phyloP scores from a whole-genome alignment of 176 grass and related monocot species.

The Musa itinerans region DNA sequence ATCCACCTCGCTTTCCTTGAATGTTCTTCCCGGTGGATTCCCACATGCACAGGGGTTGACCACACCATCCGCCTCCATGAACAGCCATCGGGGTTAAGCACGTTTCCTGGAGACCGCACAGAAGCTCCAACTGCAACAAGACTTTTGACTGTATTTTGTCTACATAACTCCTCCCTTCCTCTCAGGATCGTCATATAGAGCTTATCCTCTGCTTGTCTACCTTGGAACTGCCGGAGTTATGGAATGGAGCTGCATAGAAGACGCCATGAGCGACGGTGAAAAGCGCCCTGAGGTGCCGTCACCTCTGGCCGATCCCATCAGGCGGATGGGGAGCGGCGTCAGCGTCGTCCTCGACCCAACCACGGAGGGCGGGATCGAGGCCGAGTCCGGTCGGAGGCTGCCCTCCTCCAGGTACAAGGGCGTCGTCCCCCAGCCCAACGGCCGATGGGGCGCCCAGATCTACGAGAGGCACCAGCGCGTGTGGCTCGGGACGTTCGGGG shows the following conservation, averaged over 20 bases:
- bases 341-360: conserved; percentile 14
- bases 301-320: not conserved
- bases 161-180: not conserved
- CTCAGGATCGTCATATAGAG: not conserved
- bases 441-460: conserved; percentile 92
- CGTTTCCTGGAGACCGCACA: too few species aligned
- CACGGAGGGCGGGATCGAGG: not conserved
- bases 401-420: conserved; percentile 82
- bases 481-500: conserved; percentile 84
- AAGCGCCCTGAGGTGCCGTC: not conserved
- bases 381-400: conserved; percentile 21
- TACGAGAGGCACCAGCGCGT: conserved; percentile 91
- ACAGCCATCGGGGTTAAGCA: too few species aligned
- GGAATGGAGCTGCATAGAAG: conserved; percentile 6
- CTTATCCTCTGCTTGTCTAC: not conserved
- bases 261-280: not conserved
- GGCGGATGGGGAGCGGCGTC: conserved; percentile 1
- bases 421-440: conserved; percentile 89
- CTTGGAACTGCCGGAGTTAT: not conserved
- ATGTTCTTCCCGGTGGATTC: too few species aligned
- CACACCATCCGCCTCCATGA: too few species aligned
- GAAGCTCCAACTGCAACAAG: too few species aligned
- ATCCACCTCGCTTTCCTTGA: too few species aligned
- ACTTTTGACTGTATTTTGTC: not conserved
- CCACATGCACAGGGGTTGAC: too few species aligned